These are phyloP conservation scores for Pezicula carpinea DNA, from an alignment of 2,329 filamentous ascomycete species.

Conservation along the genomic window DNA sequence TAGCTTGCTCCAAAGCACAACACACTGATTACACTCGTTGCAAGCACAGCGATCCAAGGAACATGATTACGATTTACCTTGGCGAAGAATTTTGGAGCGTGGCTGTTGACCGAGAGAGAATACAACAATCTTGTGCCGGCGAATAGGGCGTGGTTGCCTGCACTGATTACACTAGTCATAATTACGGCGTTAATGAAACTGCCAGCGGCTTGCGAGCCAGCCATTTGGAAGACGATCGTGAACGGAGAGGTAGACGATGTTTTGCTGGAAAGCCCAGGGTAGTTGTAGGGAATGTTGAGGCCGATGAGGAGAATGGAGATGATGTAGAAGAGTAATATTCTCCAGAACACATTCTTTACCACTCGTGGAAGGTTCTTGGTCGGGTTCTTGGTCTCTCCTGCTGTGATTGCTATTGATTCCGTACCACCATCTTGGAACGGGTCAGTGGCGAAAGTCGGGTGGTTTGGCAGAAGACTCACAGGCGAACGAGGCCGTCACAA, in stretches of 20 bases:
- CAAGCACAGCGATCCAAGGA: constrained; percentile 49
- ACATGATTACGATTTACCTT: constrained; percentile 44
- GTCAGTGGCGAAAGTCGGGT: no score
- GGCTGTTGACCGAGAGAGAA: constrained; percentile 45
- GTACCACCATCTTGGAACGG: constrained; percentile 48
- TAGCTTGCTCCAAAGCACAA: constrained; percentile 62
- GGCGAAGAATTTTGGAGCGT: constrained; percentile 53
- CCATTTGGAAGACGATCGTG: constrained; percentile 57
- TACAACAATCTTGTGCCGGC: constrained; percentile 53
- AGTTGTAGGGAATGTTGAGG: constrained; percentile 52
- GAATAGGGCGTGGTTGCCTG: constrained; percentile 55
- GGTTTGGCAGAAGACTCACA: no score
- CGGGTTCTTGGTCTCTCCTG: constrained; percentile 61
- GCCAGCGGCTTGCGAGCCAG: constrained; percentile 48
- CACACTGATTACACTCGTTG: constrained; percentile 48
- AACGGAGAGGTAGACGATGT: constrained; percentile 53
- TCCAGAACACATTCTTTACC: constrained; percentile 62
- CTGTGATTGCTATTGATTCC: constrained; percentile 61
- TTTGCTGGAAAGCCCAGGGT: constrained; percentile 22
- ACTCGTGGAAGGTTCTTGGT: constrained; percentile 56
- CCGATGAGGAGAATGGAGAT: constrained; percentile 50
- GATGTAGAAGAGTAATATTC: constrained; percentile 42
- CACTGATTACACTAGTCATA: constrained; percentile 52
- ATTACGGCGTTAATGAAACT: constrained; percentile 59
- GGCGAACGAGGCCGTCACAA: constrained; percentile 58